Conservation (phyloP, 2,329 filamentous ascomycete genomes). For the Phialophora expanda region DNA sequence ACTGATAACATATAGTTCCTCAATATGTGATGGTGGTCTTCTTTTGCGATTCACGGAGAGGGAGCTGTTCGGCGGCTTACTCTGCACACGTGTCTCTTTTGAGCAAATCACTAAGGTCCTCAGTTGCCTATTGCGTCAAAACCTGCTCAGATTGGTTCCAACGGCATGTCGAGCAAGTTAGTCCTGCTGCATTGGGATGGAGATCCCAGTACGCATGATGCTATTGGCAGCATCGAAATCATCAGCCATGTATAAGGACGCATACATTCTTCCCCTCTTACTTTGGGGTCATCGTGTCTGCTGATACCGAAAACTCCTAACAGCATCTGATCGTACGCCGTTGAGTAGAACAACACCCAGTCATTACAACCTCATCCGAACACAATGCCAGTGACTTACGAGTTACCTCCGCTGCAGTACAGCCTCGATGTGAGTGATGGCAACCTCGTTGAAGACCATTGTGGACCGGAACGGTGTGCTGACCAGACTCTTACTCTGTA, state of each 20-base stretch:
- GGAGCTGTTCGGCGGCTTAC: neutral
- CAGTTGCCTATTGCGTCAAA: neutral
- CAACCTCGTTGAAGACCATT: neutral
- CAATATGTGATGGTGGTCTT: neutral
- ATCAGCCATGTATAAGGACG: neutral
- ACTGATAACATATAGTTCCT: neutral
- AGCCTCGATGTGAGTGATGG: neutral
- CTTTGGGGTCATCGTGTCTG: neutral
- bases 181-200: neutral
- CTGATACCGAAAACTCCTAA: neutral
- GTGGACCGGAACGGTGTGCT: neutral
- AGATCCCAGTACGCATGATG: neutral
- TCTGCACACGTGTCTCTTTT: neutral
- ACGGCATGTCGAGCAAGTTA: neutral
- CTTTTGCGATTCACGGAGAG: neutral
- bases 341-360: neutral
- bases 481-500: conserved; percentile 3
- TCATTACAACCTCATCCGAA: neutral
- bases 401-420: neutral
- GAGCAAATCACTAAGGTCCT: neutral
- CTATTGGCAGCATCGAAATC: neutral
- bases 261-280: neutral
- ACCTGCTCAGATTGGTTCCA: neutral
- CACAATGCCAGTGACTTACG: neutral
- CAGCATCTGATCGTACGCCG: neutral